phyloP scores from a whole-genome alignment of 2,329 filamentous ascomycete genomes.

The Beauveria scarabaeidicola region DNA sequence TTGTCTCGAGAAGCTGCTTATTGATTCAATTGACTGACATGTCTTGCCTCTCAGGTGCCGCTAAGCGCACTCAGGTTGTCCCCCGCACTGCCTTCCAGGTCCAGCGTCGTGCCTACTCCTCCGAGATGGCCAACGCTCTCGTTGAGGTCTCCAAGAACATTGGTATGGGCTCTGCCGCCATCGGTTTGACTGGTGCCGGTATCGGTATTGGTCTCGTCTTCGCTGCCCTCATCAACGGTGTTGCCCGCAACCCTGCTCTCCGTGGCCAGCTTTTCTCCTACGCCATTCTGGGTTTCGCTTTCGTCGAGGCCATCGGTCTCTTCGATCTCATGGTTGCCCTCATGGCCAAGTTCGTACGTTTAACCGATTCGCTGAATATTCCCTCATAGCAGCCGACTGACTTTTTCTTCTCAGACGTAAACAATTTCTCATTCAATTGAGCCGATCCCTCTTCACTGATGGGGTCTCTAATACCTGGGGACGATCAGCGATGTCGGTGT shows the following conservation, averaged over 20 bases:
- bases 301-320: slow-evolving; percentile 86
- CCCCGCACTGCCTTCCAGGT: slow-evolving; percentile 56
- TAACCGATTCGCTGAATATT: not conserved
- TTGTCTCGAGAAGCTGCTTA: not conserved
- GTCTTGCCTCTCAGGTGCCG: slow-evolving; percentile 32
- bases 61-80: slow-evolving; percentile 66
- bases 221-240: slow-evolving; percentile 78
- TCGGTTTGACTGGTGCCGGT: slow-evolving; percentile 87
- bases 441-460: slow-evolving; percentile 11
- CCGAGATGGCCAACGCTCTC: slow-evolving; percentile 80
- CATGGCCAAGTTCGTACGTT: slow-evolving; percentile 81
- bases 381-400: slow-evolving; percentile 5
- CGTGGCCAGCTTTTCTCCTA: slow-evolving; percentile 91
- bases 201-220: slow-evolving; percentile 95
- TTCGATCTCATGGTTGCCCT: slow-evolving; percentile 89
- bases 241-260: slow-evolving; percentile 90
- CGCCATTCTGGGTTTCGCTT: slow-evolving; percentile 91
- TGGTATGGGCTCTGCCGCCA: slow-evolving; percentile 82
- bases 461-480: slow-evolving; percentile 12
- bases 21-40: slow-evolving; percentile 24
- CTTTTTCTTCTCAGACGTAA: slow-evolving; percentile 25
- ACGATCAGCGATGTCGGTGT: slow-evolving; percentile 12
- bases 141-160: slow-evolving; percentile 87
- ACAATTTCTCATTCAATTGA: slow-evolving; percentile 19
- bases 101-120: slow-evolving; percentile 71